phyloP scores from a whole-genome alignment of 208 protist species.

The Trypanosoma avium region DNA sequence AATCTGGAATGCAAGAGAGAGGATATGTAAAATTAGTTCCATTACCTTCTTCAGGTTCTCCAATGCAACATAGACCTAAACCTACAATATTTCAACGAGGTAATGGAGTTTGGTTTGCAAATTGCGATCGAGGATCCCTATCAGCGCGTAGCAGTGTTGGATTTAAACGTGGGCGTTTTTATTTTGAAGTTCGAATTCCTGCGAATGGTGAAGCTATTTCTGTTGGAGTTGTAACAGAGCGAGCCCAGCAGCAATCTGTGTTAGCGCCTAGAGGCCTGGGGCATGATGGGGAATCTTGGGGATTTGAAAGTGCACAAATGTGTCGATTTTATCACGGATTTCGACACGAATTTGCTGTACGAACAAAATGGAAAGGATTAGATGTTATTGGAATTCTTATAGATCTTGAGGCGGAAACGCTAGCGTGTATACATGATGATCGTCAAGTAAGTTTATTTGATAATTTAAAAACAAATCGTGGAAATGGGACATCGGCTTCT shows the following conservation, averaged over 20 bases:
- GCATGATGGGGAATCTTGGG: constrained; percentile 76
- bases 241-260: constrained; percentile 27
- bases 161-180: constrained; percentile 73
- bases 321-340: constrained; percentile 66
- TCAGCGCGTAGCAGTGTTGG: constrained; percentile 70
- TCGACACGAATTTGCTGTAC: constrained; percentile 58
- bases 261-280: constrained; percentile 40
- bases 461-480: constrained; percentile 25
- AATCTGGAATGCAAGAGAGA: neutral
- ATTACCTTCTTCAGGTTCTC: constrained; percentile 17
- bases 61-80: constrained; percentile 22
- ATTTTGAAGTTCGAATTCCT: constrained; percentile 85
- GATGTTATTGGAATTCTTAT: constrained; percentile 85
- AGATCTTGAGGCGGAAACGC: constrained; percentile 60
- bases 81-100: constrained; percentile 28
- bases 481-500: constrained; percentile 18
- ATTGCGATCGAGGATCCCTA: constrained; percentile 31
- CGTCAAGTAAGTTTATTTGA: constrained; percentile 66
- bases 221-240: constrained; percentile 70
- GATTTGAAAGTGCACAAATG: constrained; percentile 70
- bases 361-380: constrained; percentile 71
- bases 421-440: constrained; percentile 76
- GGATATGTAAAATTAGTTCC: constrained; percentile 23
- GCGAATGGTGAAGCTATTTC: constrained; percentile 37
- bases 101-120: constrained; percentile 44